phyloP scores from a whole-genome alignment of 805 yeast species.

The Saturnispora bothae region DNA sequence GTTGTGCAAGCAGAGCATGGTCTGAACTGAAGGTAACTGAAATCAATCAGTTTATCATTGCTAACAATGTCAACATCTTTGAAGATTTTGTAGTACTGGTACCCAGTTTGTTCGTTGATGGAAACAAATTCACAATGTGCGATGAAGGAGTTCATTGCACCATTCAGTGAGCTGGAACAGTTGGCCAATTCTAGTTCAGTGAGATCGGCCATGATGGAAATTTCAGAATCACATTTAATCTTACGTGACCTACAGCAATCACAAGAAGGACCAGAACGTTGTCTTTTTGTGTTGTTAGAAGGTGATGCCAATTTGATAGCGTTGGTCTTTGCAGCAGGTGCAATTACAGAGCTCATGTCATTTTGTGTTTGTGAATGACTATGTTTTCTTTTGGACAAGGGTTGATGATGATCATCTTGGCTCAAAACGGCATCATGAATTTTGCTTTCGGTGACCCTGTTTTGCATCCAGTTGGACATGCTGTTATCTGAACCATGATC shows the following conservation, averaged over 20 bases:
- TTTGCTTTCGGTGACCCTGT: too few relatives aligned
- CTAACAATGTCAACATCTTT: slow-evolving; percentile 12
- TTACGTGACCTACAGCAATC: slow-evolving; percentile 60
- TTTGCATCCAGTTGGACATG: too few relatives aligned
- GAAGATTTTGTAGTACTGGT: slow-evolving; percentile 23
- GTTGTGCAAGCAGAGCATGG: slow-evolving; percentile 46
- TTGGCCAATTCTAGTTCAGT: slow-evolving; percentile 8
- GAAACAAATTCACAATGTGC: slow-evolving; percentile 25
- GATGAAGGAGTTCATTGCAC: slow-evolving; percentile 16
- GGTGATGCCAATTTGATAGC: slow-evolving; percentile 27
- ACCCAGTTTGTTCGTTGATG: slow-evolving; percentile 14
- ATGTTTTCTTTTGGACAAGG: not conserved
- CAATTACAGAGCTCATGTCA: not conserved
- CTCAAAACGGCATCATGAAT: too few relatives aligned
- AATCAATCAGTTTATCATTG: slow-evolving; percentile 17
- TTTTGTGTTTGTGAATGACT: not conserved
- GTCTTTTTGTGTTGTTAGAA: slow-evolving; percentile 32
- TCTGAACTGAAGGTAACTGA: slow-evolving; percentile 34
- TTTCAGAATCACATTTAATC: slow-evolving; percentile 64
- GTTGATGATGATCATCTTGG: not conserved
- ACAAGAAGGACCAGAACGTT: slow-evolving; percentile 66
- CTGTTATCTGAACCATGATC: too few relatives aligned
- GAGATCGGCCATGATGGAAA: slow-evolving; percentile 25
- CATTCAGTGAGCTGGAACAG: not conserved
- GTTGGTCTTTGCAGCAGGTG: slow-evolving; percentile 6